A percentile compares a stretch with the other conserved stretches of the same genome.
Conservation (phyloP, 306 rosid genomes). For the Vigna radiata region DNA sequence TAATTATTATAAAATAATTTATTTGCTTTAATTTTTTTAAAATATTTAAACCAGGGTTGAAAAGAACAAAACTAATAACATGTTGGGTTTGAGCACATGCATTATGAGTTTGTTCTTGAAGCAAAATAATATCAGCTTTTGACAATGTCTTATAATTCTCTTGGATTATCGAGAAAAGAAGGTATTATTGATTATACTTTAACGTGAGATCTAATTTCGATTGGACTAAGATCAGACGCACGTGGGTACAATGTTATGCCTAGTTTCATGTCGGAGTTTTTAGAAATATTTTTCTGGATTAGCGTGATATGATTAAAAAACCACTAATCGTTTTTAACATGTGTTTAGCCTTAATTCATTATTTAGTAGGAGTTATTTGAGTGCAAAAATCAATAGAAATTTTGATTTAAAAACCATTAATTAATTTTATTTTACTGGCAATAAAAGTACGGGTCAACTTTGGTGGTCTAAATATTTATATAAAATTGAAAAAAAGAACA, state of each 20-base stretch:
- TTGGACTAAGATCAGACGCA: constrained; percentile 36
- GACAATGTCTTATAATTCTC: background rate
- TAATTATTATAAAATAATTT: too few relatives aligned
- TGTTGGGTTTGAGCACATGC: background rate
- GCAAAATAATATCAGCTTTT: background rate
- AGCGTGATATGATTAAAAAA: background rate
- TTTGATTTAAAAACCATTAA: constrained; percentile 1
- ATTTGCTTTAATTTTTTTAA: too few relatives aligned
- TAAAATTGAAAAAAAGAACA: too few relatives aligned
- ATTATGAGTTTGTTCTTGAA: background rate
- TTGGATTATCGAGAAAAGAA: constrained; percentile 9
- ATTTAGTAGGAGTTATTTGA: constrained; percentile 34
- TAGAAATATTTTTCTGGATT: constrained; percentile 6
- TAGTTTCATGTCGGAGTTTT: background rate
- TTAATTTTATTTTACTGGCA: too few relatives aligned
- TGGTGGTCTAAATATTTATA: too few relatives aligned
- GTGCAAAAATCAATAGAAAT: constrained; percentile 5
- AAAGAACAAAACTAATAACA: too few relatives aligned
- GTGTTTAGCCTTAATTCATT: constrained; percentile 51
- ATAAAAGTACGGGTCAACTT: too few relatives aligned
- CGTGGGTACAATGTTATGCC: constrained; percentile 37
- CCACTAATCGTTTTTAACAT: constrained; percentile 19
- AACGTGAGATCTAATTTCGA: constrained; percentile 26
- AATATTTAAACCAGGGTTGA: too few relatives aligned
- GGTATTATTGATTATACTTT: background rate